Conservation (phyloP, 352 stramenopile genomes). For the Phytophthora brassicae region DNA sequence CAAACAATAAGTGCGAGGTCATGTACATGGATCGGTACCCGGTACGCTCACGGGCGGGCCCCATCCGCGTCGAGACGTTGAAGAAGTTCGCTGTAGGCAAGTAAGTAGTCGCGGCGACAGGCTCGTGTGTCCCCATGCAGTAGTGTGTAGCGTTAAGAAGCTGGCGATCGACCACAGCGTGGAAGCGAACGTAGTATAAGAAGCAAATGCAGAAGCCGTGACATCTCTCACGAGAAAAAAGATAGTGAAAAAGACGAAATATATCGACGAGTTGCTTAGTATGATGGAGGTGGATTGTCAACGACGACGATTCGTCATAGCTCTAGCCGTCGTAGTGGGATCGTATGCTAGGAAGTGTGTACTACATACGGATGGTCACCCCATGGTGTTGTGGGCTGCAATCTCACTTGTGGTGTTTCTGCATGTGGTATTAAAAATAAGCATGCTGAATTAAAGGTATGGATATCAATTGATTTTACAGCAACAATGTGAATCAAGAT, state of each 20-base stretch:
- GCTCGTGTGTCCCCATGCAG: constrained; percentile 10
- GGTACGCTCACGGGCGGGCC: constrained; percentile 54
- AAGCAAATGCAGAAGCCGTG: constrained; percentile 12
- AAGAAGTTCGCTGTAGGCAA: constrained; percentile 52
- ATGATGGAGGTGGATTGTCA: neutral
- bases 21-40: constrained; percentile 68
- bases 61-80: constrained; percentile 62
- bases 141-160: constrained; percentile 19
- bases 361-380: no score
- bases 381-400: no score
- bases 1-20: constrained; percentile 75
- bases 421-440: no score
- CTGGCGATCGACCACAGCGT: constrained; percentile 22
- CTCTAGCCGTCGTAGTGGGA: no score
- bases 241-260: constrained; percentile 20
- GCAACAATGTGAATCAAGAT: no score
- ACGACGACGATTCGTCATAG: no score
- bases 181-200: constrained; percentile 15
- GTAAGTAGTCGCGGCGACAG: constrained; percentile 23
- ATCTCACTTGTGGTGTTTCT: no score
- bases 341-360: no score
- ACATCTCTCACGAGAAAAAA: neutral
- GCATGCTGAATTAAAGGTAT: no score
- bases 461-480: no score
- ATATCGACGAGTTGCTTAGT: constrained; percentile 26